phyloP scores from a whole-genome alignment of 106 monocot species.

The Dactylorhiza incarnata region DNA sequence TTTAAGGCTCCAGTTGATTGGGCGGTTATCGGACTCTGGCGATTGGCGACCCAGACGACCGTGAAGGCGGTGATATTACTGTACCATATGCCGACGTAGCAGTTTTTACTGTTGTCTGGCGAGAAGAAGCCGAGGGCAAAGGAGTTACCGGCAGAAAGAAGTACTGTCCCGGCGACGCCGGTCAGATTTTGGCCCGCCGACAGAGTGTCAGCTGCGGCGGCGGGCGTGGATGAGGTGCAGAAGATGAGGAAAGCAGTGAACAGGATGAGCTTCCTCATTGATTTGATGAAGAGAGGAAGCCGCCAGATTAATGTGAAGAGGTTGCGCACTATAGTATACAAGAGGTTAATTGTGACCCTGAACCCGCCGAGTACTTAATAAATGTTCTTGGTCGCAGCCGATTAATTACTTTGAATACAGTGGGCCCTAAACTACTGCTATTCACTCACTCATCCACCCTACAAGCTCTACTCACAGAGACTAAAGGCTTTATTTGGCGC shows the following conservation, averaged over 20 bases:
- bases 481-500: too few relatives aligned
- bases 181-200: background rate
- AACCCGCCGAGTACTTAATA: too few relatives aligned
- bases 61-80: background rate
- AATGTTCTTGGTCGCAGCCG: too few relatives aligned
- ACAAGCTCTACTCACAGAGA: too few relatives aligned
- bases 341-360: too few relatives aligned
- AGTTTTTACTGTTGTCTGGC: background rate
- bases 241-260: background rate
- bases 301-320: too few relatives aligned
- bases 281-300: too few relatives aligned
- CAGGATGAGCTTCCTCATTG: background rate
- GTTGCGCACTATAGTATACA: too few relatives aligned
- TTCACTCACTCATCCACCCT: too few relatives aligned
- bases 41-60: slow-evolving; percentile 12
- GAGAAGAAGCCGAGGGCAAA: slow-evolving; percentile 48
- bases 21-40: background rate
- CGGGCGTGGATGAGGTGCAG: background rate
- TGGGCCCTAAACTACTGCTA: too few relatives aligned
- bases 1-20: background rate
- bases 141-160: slow-evolving; percentile 17
- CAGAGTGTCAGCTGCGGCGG: background rate
- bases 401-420: too few relatives aligned
- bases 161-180: too few relatives aligned
- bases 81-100: slow-evolving; percentile 10